phyloP scores from a whole-genome alignment of 2,329 filamentous ascomycete genomes.

The Ceratocystiopsis brevicomis region DNA sequence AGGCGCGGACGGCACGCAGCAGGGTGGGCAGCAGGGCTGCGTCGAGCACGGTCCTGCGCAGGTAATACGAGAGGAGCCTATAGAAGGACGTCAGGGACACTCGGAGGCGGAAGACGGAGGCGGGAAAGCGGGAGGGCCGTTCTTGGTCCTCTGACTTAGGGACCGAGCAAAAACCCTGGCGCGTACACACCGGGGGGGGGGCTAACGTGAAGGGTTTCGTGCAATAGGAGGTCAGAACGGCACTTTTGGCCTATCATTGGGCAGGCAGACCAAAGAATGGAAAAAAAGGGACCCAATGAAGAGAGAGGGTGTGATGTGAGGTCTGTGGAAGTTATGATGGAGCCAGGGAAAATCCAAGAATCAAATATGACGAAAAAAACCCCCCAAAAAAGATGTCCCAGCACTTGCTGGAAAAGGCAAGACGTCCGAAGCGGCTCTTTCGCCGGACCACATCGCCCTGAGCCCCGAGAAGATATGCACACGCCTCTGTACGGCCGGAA shows the following conservation, averaged over 20 bases:
- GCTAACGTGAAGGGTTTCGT: slow-evolving; percentile 20
- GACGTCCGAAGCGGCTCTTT: too few relatives aligned
- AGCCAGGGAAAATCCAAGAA: background rate
- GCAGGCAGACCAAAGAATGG: slow-evolving; percentile 6
- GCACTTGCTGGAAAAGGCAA: too few relatives aligned
- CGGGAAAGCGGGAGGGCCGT: background rate
- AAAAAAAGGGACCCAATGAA: background rate
- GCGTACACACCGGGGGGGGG: slow-evolving; percentile 1
- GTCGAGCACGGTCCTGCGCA: slow-evolving; percentile 39
- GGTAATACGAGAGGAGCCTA: slow-evolving; percentile 40
- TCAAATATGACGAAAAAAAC: background rate
- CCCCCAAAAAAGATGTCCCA: background rate
- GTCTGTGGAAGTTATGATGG: background rate
- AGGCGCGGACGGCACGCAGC: slow-evolving; percentile 52
- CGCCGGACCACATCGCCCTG: too few relatives aligned
- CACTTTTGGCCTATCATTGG: slow-evolving; percentile 22
- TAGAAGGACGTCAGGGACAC: background rate
- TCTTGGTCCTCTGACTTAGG: background rate
- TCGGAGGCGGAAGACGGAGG: background rate
- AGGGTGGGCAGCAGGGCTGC: slow-evolving; percentile 45
- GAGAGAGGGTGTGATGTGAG: background rate
- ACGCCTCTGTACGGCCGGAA: too few relatives aligned
- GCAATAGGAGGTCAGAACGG: slow-evolving; percentile 28
- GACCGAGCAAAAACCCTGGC: slow-evolving; percentile 2
- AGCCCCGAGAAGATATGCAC: too few relatives aligned